Evolutionary conservation across 2,329 filamentous ascomycete genomes (phyloP), one percentile per base, ranked within the genome.

Genomic region (Aureobasidium zeae): DNA sequence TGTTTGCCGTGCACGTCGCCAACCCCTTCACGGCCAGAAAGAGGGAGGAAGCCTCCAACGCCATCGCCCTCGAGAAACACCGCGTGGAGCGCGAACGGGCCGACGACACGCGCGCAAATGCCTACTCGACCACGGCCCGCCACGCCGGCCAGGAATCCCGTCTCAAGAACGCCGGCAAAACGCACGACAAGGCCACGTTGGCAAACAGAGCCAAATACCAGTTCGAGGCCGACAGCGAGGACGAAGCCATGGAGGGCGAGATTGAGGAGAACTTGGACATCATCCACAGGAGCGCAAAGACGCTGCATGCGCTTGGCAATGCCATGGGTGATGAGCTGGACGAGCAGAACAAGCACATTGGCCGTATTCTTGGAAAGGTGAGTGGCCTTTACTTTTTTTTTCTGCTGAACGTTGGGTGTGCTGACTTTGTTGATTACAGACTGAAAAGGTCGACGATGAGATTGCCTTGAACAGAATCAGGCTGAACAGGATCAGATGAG

Each of bases 361-460:
- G 83, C 49, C 74, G 79, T 47, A 86, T 95, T 57, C 83, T 76
- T 51, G 69, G 69, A 52, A 93, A 93, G 81, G 83, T 83, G 65
- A 5, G 24, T n/a, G 10, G 25, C 9, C 10, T 20, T 13, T 44
- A 25, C n/a, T 13, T 32, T 4, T 12, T 13, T 9, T n/a, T 13
- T 22, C n/a, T 11, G 2, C 17, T 21, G 15, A 6, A 4, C 5
- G 22, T 5, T 30, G 17, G 34, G 43, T 20, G n/a, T 43, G 41
- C 25, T 38, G 15, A 29, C 57, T 62, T 52, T 63, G 45, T 13
- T 36, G 13, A 32, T 34, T 36, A 48, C 33, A 33, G 85, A 89
- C 81, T 65, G 86, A 94, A 60, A 74, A 72, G 54, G 84, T 94
- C 53, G 83, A 87, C 62, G 83, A 89, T 52, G 76, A 83, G 57